phyloP scores from a whole-genome alignment of 208 protist genomes.

The Crithidia sp. region DNA sequence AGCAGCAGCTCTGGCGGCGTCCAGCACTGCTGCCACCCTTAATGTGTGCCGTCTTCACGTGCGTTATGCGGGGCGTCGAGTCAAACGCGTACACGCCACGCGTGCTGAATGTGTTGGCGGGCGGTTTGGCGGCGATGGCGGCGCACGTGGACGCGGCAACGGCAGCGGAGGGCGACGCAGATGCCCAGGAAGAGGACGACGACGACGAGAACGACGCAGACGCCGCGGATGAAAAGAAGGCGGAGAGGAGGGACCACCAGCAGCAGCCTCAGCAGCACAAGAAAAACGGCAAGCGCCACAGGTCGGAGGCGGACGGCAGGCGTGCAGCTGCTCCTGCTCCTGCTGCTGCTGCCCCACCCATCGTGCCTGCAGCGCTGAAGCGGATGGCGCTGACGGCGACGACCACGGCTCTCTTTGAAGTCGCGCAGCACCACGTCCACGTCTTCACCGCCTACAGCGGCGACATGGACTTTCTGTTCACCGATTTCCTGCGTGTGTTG shows the following conservation, averaged over 20 bases:
- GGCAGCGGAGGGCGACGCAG: conserved; percentile 25
- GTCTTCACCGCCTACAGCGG: conserved; percentile 79
- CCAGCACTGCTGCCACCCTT: conserved; percentile 54
- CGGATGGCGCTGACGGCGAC: conserved; percentile 60
- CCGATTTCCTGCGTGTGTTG: conserved; percentile 65
- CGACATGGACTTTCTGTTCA: conserved; percentile 77
- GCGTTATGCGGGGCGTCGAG: conserved; percentile 54
- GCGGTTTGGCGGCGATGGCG: conserved; percentile 28
- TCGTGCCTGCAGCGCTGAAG: conserved; percentile 28
- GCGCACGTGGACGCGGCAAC: conserved; percentile 36
- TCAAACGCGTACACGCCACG: conserved; percentile 37
- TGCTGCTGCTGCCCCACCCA: background rate
- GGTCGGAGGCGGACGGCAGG: background rate
- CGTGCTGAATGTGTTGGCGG: conserved; percentile 65
- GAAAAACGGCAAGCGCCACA: conserved; percentile 1
- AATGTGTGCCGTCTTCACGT: conserved; percentile 50
- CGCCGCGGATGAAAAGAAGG: background rate
- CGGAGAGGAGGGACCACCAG: background rate
- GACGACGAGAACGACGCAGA: background rate
- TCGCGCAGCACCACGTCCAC: conserved; percentile 55
- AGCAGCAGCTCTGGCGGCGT: conserved; percentile 59
- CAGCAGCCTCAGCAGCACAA: background rate
- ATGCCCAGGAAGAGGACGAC: conserved; percentile 12
- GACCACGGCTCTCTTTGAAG: conserved; percentile 62
- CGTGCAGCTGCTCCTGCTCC: background rate